Evolutionary conservation across 805 yeast species (phyloP), one percentile per base, ranked within the genome.

Genomic region (Yarrowia divulgata): DNA sequence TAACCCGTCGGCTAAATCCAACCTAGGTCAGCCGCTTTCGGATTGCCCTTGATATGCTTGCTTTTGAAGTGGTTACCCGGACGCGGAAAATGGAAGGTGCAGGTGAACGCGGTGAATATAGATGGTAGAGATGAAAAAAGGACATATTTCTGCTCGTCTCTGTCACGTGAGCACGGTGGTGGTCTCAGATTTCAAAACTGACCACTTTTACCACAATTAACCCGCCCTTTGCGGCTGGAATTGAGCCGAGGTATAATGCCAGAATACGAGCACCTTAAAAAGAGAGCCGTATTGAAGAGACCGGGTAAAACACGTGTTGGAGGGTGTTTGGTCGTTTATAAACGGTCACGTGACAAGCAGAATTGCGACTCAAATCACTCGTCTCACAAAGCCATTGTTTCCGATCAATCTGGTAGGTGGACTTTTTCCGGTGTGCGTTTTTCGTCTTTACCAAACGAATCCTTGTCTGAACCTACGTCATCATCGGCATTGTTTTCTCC

Each of bases 41-140:
- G 60, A 23, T n/a, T 45, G 19, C 32, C 49, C 14, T n/a, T 1
- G 32, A 49, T 49, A 49, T 52, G 58, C 58, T 52, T 52, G 58
- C 58, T 37, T 52, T 52, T 52, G 58, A 52, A 52, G 18, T 52
- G 8, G 40, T 50, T 50, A 50, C 40, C 57, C 57, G 57, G 40
- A n/a, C n/a, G 40, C 7, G 37, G 18, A 29, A 5, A 3, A 19
- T 2, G 35, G 54, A 32, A 32, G 35, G 35, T 9, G 0, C 35
- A 19, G 8, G 0, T 1, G 8, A 2, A 5, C 4, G 16, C 13
- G 37, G 12, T 16, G 18, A 14, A 29, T 48, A 45, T 7, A 4
- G 14, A 2, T 6, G 14, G 14, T 45, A 19, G n/a, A 10, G 14
- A 13, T 1, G 13, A 13, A 1, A 19, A n/a, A 19, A 23, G 7